phyloP scores from a whole-genome alignment of 1,139 yeast species.

The Entelexis sorbosivorans region DNA sequence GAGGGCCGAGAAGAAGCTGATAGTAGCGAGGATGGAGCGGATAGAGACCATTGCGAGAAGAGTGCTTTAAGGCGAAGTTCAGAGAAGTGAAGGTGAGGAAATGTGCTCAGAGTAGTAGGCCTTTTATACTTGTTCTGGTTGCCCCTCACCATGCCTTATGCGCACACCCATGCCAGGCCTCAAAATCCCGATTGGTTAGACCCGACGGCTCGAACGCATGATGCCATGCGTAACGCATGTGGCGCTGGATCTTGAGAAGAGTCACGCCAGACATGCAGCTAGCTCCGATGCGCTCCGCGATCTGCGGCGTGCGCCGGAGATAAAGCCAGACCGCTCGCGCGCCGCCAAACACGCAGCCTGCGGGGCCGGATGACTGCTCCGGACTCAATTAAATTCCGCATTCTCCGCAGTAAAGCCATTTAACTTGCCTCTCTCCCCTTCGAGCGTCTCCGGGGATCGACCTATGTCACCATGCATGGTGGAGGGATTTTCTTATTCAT shows the following conservation, averaged over 20 bases:
- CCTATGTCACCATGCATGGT: background rate
- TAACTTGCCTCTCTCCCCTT: background rate
- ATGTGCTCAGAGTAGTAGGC: background rate
- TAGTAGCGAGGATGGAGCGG: background rate
- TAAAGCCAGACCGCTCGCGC: no score
- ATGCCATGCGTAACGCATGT: background rate
- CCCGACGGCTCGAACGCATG: background rate
- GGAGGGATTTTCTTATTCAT: background rate
- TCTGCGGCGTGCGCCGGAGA: no score
- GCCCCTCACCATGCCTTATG: background rate
- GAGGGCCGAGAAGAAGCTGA: background rate
- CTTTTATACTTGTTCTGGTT: background rate
- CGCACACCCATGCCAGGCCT: background rate
- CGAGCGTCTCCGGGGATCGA: background rate
- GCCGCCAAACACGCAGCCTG: no score
- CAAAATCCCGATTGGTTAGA: background rate
- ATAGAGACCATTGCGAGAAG: background rate
- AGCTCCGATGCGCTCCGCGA: background rate
- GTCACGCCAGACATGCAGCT: background rate
- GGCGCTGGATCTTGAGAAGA: background rate
- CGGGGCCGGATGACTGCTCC: no score
- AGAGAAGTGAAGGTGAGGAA: background rate
- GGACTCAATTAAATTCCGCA: no score
- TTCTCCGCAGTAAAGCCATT: no score
- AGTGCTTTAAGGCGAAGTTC: no score